Conservation (phyloP, 768 basidiomycete genomes). For the Hericium alpestre region DNA sequence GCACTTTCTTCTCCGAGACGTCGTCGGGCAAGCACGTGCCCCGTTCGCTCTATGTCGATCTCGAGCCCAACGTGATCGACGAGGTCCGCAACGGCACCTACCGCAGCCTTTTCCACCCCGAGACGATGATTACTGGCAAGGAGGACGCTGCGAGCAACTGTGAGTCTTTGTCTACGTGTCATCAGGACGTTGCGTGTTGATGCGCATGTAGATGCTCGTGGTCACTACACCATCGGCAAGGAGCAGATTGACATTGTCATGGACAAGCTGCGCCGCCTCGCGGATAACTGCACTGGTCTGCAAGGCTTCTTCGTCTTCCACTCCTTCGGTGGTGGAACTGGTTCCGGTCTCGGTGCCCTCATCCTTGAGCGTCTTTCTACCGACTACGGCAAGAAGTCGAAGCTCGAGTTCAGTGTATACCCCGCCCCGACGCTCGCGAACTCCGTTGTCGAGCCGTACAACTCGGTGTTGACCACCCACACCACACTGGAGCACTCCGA, state of each 20-base stretch:
- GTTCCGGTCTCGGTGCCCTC: slow-evolving; percentile 97
- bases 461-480: slow-evolving; percentile 95
- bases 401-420: slow-evolving; percentile 97
- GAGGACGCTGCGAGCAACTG: slow-evolving; percentile 99
- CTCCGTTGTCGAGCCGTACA: slow-evolving; percentile 98
- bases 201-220: slow-evolving; percentile 71
- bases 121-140: slow-evolving; percentile 96
- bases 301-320: slow-evolving; percentile 99
- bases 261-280: slow-evolving; percentile 93
- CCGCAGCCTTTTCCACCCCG: slow-evolving; percentile 96
- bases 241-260: slow-evolving; percentile 95
- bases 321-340: slow-evolving; percentile 99
- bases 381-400: slow-evolving; percentile 99
- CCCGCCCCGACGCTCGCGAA: slow-evolving; percentile 90
- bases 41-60: slow-evolving; percentile 92
- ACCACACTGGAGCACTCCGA: slow-evolving; percentile 99
- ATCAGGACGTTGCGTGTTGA: background rate
- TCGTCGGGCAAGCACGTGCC: slow-evolving; percentile 94
- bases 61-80: slow-evolving; percentile 96
- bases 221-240: slow-evolving; percentile 98
- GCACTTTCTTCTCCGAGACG: slow-evolving; percentile 99
- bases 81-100: slow-evolving; percentile 94
- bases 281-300: slow-evolving; percentile 95
- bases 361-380: slow-evolving; percentile 93
- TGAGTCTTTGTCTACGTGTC: slow-evolving; percentile 24